Percentiles rank a stretch among this genome's conserved stretches.
phyloP scores from a whole-genome alignment of 345 rosid species.

The Carallia pectinifolia region DNA sequence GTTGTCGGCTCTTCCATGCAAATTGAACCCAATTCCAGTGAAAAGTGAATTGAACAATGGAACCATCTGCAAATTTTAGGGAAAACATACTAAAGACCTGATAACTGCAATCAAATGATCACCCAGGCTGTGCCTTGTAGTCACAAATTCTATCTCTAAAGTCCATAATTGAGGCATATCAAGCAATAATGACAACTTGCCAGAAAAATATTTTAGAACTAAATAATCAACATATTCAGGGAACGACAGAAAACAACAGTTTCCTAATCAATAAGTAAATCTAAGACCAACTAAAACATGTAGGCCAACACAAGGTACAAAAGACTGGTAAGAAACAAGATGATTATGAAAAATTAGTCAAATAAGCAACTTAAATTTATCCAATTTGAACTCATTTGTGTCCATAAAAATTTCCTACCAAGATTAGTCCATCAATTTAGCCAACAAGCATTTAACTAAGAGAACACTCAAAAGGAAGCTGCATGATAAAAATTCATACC shows the following conservation, averaged over 20 bases:
- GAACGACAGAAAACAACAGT: not conserved
- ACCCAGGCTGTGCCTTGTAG: not conserved
- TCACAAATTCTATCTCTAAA: not conserved
- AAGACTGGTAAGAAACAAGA: not conserved
- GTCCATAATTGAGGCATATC: not conserved
- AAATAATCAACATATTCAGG: not conserved
- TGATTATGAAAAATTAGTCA: not conserved
- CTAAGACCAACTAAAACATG: not conserved
- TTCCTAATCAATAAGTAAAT: not conserved
- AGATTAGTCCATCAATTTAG: not conserved
- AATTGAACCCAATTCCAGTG: slow-evolving; percentile 63
- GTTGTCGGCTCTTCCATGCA: slow-evolving; percentile 67
- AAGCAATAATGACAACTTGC: not conserved
- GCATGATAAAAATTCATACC: slow-evolving; percentile 50
- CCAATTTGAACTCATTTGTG: not conserved
- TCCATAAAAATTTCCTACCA: not conserved
- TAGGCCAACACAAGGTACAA: not conserved
- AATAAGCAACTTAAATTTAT: not conserved
- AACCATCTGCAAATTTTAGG: slow-evolving; percentile 70
- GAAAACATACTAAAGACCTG: slow-evolving; percentile 5
- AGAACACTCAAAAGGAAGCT: not conserved
- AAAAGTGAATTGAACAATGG: slow-evolving; percentile 83
- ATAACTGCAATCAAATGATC: slow-evolving; percentile 5
- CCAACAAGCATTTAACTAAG: not conserved
- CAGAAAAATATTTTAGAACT: not conserved